These are phyloP conservation scores for Yarrowia phangngaensis DNA, from an alignment of 805 yeast species.

Conservation along the genomic window DNA sequence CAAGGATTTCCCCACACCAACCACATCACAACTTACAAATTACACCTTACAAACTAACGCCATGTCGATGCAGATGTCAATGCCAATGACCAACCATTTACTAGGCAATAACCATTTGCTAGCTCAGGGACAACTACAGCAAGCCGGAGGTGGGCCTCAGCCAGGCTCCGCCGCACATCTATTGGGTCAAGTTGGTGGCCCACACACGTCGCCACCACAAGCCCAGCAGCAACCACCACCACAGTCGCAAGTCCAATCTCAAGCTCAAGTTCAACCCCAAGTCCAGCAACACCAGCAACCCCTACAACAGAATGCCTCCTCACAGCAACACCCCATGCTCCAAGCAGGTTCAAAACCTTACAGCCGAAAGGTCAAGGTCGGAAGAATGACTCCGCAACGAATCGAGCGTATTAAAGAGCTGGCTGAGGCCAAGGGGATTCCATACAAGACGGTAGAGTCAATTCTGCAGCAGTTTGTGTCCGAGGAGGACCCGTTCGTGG, in stretches of 20 bases:
- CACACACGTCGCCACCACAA: not conserved
- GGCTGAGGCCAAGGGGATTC: slow-evolving; percentile 35
- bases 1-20: too few relatives aligned
- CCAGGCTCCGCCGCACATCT: too few relatives aligned
- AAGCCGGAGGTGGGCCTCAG: too few relatives aligned
- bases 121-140: not conserved
- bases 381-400: slow-evolving; percentile 34
- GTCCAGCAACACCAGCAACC: too few relatives aligned
- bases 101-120: slow-evolving; percentile 14
- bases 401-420: slow-evolving; percentile 32
- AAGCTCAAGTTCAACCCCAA: not conserved
- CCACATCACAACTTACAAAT: too few relatives aligned
- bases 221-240: not conserved
- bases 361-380: slow-evolving; percentile 31
- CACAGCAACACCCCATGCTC: not conserved
- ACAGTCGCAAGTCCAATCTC: not conserved
- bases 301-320: too few relatives aligned
- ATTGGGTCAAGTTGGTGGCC: too few relatives aligned
- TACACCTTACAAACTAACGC: too few relatives aligned
- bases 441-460: slow-evolving; percentile 33
- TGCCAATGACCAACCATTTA: slow-evolving; percentile 18
- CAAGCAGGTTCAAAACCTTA: not conserved
- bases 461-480: slow-evolving; percentile 30
- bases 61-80: slow-evolving; percentile 10
- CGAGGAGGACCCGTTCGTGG: slow-evolving; percentile 23